Conservation (phyloP, 768 basidiomycete genomes). For the Hortiboletus campestris region DNA sequence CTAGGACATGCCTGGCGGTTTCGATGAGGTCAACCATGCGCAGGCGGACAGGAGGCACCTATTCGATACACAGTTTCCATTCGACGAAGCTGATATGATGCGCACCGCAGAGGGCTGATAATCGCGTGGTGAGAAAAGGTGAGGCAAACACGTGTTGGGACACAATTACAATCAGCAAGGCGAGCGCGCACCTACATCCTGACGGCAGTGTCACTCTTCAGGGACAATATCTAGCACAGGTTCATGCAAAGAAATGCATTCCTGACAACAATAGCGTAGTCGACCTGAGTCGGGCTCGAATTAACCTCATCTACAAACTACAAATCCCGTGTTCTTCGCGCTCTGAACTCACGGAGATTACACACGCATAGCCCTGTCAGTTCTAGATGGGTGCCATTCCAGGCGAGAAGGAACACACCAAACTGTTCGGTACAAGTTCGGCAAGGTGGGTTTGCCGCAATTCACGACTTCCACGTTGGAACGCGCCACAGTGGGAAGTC, state of each 20-base stretch:
- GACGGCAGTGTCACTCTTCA: not conserved
- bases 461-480: slow-evolving; percentile 5
- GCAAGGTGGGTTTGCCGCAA: not conserved
- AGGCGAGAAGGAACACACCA: slow-evolving; percentile 6
- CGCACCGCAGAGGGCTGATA: slow-evolving; percentile 32
- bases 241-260: slow-evolving; percentile 4
- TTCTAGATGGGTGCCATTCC: slow-evolving; percentile 6
- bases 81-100: slow-evolving; percentile 30
- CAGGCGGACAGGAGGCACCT: slow-evolving; percentile 24
- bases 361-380: slow-evolving; percentile 12
- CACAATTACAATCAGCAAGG: slow-evolving; percentile 5
- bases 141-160: slow-evolving; percentile 34
- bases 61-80: slow-evolving; percentile 19
- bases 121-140: slow-evolving; percentile 31
- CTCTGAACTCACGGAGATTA: slow-evolving; percentile 22
- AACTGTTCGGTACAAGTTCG: not conserved
- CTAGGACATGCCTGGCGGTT: slow-evolving; percentile 33
- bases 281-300: not conserved
- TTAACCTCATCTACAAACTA: not conserved
- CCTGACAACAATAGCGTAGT: slow-evolving; percentile 1
- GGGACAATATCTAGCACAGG: slow-evolving; percentile 16
- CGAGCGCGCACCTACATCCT: slow-evolving; percentile 12
- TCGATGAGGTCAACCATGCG: slow-evolving; percentile 36
- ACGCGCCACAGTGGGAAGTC: not conserved
- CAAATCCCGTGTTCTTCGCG: not conserved